Conservation (phyloP, 805 yeast species). For the Candida michaelii region DNA sequence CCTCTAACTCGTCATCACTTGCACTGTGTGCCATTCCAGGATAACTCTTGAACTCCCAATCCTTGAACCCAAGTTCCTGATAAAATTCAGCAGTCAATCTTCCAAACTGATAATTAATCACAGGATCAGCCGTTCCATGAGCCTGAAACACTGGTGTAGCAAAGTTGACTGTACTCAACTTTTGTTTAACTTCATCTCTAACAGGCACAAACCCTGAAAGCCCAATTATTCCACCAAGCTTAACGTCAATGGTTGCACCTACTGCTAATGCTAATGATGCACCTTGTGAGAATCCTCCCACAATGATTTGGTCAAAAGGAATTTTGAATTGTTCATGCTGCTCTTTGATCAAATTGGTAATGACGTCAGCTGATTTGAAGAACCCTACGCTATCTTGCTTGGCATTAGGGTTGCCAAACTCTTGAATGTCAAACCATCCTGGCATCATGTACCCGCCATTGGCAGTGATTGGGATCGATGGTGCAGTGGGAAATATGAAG, state of each 20-base stretch:
- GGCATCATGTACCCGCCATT: constrained; percentile 71
- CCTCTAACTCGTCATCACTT: constrained; percentile 62
- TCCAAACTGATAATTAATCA: constrained; percentile 48
- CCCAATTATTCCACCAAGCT: constrained; percentile 75
- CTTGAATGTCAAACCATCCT: constrained; percentile 81
- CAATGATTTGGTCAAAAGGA: constrained; percentile 64
- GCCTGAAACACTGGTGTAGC: constrained; percentile 82
- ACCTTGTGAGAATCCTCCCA: constrained; percentile 97
- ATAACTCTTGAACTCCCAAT: constrained; percentile 51
- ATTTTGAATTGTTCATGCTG: constrained; percentile 53
- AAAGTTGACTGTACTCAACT: constrained; percentile 37
- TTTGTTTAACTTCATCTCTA: constrained; percentile 15
- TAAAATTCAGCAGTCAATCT: constrained; percentile 44
- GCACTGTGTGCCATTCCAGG: constrained; percentile 68
- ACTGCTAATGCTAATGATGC: constrained; percentile 75
- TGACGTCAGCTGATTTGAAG: constrained; percentile 40
- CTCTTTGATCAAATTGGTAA: constrained; percentile 49
- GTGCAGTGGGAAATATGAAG: constrained; percentile 92
- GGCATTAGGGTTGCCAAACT: constrained; percentile 48
- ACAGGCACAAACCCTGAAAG: constrained; percentile 73
- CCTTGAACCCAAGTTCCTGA: constrained; percentile 43
- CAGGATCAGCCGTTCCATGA: constrained; percentile 79
- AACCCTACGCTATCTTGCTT: constrained; percentile 57
- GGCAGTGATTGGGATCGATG: constrained; percentile 63
- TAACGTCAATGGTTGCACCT: constrained; percentile 50